Conservation (phyloP, 176 grass and related monocot genomes). For the Poa pratensis region DNA sequence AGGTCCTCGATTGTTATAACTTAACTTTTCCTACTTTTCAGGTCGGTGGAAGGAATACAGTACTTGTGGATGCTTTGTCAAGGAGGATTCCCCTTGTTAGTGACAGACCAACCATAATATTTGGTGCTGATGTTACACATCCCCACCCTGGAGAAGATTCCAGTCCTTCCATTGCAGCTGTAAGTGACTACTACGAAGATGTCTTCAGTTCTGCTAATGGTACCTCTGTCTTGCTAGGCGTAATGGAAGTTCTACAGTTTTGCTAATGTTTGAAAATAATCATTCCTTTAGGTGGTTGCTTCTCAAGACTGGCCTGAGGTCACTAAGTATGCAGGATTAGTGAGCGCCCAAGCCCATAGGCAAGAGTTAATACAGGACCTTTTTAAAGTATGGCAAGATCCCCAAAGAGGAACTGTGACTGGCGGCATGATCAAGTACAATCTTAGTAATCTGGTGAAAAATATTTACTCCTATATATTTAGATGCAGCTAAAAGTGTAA, state of each 20-base stretch:
- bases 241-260: not conserved
- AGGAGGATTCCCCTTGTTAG: constrained; percentile 79
- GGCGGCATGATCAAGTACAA: constrained; percentile 95
- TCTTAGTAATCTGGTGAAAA: not conserved
- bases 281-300: constrained; percentile 74
- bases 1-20: not conserved
- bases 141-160: constrained; percentile 95
- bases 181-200: constrained; percentile 45
- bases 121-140: constrained; percentile 97
- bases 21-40: constrained; percentile 37
- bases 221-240: not conserved
- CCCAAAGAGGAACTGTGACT: constrained; percentile 72
- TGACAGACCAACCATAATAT: constrained; percentile 92
- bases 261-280: not conserved
- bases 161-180: constrained; percentile 96
- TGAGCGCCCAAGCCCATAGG: constrained; percentile 85
- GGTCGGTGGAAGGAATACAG: constrained; percentile 94
- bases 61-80: constrained; percentile 81
- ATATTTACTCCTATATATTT: constrained; percentile 15
- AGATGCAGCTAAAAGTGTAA: constrained; percentile 1
- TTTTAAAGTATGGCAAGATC: constrained; percentile 94
- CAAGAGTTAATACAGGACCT: constrained; percentile 95
- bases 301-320: constrained; percentile 96
- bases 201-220: constrained; percentile 1
- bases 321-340: constrained; percentile 89